Evolutionary conservation across 225 moss, liverwort and hornwort species (phyloP).

Genomic region (Physcomitrium patens): DNA sequence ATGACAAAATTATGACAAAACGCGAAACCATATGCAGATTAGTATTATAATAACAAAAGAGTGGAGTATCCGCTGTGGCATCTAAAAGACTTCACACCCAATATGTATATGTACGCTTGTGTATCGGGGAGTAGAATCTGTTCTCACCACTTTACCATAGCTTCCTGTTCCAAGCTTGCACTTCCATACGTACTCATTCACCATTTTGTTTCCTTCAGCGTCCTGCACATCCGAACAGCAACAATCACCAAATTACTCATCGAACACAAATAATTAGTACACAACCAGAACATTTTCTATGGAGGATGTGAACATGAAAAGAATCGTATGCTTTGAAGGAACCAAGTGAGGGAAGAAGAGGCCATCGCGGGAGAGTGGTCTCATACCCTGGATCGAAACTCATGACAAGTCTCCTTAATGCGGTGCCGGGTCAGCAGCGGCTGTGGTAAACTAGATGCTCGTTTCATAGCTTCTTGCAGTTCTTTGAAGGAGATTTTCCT

Average conservation of each 20-base stretch:
- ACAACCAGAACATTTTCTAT: background rate
- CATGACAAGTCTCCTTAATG: slow-evolving; percentile 45
- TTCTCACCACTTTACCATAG: slow-evolving; percentile 89
- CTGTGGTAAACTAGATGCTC: slow-evolving; percentile 14
- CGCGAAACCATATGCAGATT: too few relatives aligned
- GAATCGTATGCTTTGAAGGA: too few relatives aligned
- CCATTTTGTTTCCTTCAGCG: slow-evolving; percentile 62
- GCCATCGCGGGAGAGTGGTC: background rate
- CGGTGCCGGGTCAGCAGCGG: slow-evolving; percentile 14
- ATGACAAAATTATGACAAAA: too few relatives aligned
- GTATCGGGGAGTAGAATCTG: background rate
- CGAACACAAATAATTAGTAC: background rate
- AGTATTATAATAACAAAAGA: too few relatives aligned
- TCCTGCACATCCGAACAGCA: slow-evolving; percentile 45
- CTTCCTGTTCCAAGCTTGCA: slow-evolving; percentile 79
- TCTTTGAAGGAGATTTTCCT: slow-evolving; percentile 22
- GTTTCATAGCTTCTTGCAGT: slow-evolving; percentile 25
- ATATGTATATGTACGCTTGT: background rate
- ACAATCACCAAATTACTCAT: background rate
- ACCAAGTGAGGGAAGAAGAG: background rate
- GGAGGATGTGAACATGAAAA: too few relatives aligned
- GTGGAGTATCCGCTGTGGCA: too few relatives aligned
- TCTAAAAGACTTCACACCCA: too few relatives aligned
- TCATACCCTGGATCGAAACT: slow-evolving; percentile 36
- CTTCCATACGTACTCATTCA: slow-evolving; percentile 77